These are phyloP conservation scores for Themeda triandra DNA, from an alignment of 176 grass and related monocot species.

Conservation along the genomic window DNA sequence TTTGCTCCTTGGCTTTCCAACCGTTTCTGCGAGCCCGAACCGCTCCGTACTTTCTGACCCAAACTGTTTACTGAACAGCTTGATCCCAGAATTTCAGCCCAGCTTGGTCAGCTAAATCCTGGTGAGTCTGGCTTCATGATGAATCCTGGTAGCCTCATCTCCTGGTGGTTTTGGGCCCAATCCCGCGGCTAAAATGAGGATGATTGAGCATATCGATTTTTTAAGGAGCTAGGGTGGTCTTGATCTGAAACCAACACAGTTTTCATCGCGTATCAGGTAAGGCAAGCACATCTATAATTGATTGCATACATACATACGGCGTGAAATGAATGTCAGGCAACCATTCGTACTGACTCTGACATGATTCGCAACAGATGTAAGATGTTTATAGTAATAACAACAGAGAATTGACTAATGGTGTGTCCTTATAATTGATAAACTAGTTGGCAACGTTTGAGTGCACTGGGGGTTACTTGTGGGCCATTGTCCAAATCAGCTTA, in stretches of 20 bases:
- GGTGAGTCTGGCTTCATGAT: background rate
- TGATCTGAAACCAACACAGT: background rate
- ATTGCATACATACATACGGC: background rate
- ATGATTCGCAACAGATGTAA: background rate
- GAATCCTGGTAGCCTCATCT: background rate
- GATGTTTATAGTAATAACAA: background rate
- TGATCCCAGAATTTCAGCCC: background rate
- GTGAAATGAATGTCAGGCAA: background rate
- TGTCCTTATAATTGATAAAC: background rate
- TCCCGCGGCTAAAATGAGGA: background rate
- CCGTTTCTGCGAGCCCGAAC: background rate
- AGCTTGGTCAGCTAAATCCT: background rate
- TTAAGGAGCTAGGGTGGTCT: background rate
- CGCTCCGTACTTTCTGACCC: background rate
- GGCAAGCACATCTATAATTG: background rate
- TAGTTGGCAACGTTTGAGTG: background rate
- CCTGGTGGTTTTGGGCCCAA: background rate
- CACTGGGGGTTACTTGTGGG: background rate
- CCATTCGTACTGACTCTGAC: background rate
- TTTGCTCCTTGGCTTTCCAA: background rate
- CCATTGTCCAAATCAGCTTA: background rate
- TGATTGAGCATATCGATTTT: background rate
- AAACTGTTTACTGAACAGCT: background rate
- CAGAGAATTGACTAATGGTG: background rate
- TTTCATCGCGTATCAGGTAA: background rate